Evolutionary conservation across 176 grass and related monocot species (phyloP).

Genomic region (Poa pratensis): DNA sequence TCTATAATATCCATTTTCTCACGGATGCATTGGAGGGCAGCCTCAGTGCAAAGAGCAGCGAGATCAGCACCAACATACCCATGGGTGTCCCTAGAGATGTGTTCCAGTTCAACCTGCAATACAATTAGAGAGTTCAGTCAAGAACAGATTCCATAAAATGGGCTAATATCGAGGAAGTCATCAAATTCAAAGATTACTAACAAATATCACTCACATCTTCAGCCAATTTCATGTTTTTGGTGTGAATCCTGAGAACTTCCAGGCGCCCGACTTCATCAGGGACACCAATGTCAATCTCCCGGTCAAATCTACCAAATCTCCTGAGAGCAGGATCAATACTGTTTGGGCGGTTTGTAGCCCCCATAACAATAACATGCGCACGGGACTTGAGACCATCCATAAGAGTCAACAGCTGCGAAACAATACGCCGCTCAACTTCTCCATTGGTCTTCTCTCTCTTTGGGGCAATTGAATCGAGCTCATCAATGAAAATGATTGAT

Average conservation of each 20-base stretch:
- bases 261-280: constrained; percentile 88
- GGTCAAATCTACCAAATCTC: constrained; percentile 80
- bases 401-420: constrained; percentile 84
- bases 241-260: constrained; percentile 87
- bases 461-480: constrained; percentile 81
- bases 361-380: constrained; percentile 88
- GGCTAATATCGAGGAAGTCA: background rate
- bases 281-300: constrained; percentile 90
- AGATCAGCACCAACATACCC: constrained; percentile 92
- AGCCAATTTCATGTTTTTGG: constrained; percentile 89
- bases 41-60: constrained; percentile 86
- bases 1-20: constrained; percentile 98
- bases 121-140: constrained; percentile 2
- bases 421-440: constrained; percentile 83
- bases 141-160: background rate
- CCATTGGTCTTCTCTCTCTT: constrained; percentile 90
- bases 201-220: constrained; percentile 66
- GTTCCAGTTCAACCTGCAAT: constrained; percentile 82
- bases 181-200: background rate
- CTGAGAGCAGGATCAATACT: constrained; percentile 88
- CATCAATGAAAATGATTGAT: constrained; percentile 88
- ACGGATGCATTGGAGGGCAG: constrained; percentile 86
- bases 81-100: constrained; percentile 72
- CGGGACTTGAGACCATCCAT: constrained; percentile 87
- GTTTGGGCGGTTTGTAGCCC: constrained; percentile 84